Percentiles rank a stretch among this genome's conserved stretches.
phyloP scores from a whole-genome alignment of 345 rosid species.

The Pistacia atlantica region DNA sequence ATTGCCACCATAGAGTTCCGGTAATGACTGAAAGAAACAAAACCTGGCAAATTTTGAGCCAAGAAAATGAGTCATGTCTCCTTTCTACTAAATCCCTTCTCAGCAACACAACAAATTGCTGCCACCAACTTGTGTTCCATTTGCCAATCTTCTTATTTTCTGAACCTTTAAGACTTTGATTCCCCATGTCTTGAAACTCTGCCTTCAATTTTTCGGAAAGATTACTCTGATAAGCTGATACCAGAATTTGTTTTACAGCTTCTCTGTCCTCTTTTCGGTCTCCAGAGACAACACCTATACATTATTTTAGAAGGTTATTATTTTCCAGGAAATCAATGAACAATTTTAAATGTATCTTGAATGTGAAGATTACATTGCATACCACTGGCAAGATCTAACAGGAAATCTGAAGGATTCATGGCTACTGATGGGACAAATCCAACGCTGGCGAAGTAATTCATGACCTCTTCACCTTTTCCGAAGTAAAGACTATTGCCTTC shows the following conservation, averaged over 20 bases:
- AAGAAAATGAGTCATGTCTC: constrained; percentile 44
- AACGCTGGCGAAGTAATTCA: constrained; percentile 53
- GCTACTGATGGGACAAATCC: constrained; percentile 44
- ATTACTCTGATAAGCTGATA: constrained; percentile 40
- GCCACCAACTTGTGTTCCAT: constrained; percentile 65
- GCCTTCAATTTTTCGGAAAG: constrained; percentile 31
- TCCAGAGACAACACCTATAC: constrained; percentile 36
- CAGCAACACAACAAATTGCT: constrained; percentile 46
- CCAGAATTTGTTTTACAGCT: constrained; percentile 36
- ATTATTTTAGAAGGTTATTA: neutral
- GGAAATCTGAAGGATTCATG: constrained; percentile 65
- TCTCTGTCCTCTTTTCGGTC: constrained; percentile 24
- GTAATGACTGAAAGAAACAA: constrained; percentile 32
- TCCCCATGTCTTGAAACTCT: constrained; percentile 18
- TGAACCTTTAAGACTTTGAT: neutral
- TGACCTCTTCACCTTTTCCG: constrained; percentile 39
- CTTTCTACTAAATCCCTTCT: constrained; percentile 55
- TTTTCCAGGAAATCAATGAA: no score
- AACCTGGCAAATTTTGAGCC: constrained; percentile 40
- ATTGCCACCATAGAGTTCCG: constrained; percentile 59
- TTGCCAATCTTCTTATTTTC: constrained; percentile 17
- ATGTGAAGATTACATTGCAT: constrained; percentile 8
- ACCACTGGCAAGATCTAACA: constrained; percentile 61
- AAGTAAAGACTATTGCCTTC: constrained; percentile 55
- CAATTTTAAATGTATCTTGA: neutral